Percentiles rank a stretch among this genome's conserved stretches.
Conservation (phyloP, 1,284 basidiomycete genomes). For the Pseudozyma hubeiensis region DNA sequence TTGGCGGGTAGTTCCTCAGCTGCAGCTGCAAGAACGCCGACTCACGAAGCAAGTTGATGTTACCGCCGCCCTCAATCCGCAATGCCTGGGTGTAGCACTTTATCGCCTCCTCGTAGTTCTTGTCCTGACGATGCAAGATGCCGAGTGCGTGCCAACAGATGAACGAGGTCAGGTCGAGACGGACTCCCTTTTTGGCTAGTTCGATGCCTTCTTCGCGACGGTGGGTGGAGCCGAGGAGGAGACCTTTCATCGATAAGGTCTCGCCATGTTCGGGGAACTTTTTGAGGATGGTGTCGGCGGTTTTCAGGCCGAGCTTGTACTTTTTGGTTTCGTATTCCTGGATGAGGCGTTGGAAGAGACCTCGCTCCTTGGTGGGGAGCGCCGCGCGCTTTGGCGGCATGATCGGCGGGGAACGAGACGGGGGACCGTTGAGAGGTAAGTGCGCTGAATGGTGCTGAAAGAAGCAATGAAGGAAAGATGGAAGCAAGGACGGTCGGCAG, state of each 20-base stretch:
- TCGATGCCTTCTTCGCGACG: conserved; percentile 76
- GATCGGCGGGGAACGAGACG: background rate
- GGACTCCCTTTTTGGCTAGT: conserved; percentile 84
- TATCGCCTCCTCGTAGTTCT: conserved; percentile 86
- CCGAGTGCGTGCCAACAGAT: conserved; percentile 99
- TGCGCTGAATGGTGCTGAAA: background rate
- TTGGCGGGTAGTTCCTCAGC: conserved; percentile 82
- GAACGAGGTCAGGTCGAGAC: conserved; percentile 88
- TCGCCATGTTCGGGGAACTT: conserved; percentile 92
- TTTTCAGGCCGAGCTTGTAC: conserved; percentile 89
- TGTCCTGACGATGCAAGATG: conserved; percentile 74
- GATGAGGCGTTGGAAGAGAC: conserved; percentile 87
- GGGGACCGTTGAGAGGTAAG: background rate
- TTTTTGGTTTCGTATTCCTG: conserved; percentile 84
- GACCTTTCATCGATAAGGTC: conserved; percentile 67
- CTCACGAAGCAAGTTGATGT: conserved; percentile 91
- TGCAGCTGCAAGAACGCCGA: conserved; percentile 90
- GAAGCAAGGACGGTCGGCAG: background rate
- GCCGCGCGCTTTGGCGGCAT: conserved; percentile 64
- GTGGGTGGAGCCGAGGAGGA: conserved; percentile 60
- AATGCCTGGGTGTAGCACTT: conserved; percentile 84
- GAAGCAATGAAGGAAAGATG: background rate
- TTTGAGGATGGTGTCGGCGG: conserved; percentile 92
- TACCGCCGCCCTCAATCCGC: conserved; percentile 86
- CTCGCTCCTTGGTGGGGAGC: conserved; percentile 84